Evolutionary conservation across 495 filamentous ascomycete genomes (phyloP).

Genomic region (Melanomma pulvis-pyrius): DNA sequence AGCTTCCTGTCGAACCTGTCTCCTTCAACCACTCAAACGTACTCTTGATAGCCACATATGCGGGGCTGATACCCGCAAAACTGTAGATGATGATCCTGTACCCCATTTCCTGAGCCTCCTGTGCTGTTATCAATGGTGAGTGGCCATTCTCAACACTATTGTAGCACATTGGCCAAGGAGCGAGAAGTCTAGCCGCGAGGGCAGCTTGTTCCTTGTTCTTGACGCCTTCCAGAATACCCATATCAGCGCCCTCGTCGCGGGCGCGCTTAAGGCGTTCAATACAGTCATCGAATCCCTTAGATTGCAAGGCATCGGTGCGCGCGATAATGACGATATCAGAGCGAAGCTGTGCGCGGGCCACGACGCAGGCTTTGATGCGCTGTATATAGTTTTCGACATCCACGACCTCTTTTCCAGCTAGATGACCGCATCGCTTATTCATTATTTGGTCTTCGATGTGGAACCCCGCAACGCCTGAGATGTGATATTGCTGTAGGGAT

Average conservation of each 20-base stretch:
- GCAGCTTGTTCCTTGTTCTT: slow-evolving; percentile 29
- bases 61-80: slow-evolving; percentile 28
- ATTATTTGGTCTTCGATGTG: slow-evolving; percentile 44
- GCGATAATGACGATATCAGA: slow-evolving; percentile 42
- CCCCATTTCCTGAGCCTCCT: slow-evolving; percentile 37
- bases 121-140: slow-evolving; percentile 30
- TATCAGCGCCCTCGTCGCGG: slow-evolving; percentile 36
- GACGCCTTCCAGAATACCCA: slow-evolving; percentile 39
- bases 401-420: slow-evolving; percentile 41
- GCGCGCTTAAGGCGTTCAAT: slow-evolving; percentile 35
- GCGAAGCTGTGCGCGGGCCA: slow-evolving; percentile 22
- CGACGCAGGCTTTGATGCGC: slow-evolving; percentile 35
- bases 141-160: slow-evolving; percentile 36
- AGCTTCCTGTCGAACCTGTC: slow-evolving; percentile 19
- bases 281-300: slow-evolving; percentile 37
- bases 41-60: slow-evolving; percentile 26
- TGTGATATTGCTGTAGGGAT: slow-evolving; percentile 33
- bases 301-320: slow-evolving; percentile 40
- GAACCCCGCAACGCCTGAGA: slow-evolving; percentile 39
- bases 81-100: slow-evolving; percentile 37
- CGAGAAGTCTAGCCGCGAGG: slow-evolving; percentile 23
- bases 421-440: slow-evolving; percentile 44
- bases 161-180: slow-evolving; percentile 27
- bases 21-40: slow-evolving; percentile 30
- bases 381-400: slow-evolving; percentile 28